Conservation (phyloP, 176 grass and related monocot species). For the Zea luxurians region DNA sequence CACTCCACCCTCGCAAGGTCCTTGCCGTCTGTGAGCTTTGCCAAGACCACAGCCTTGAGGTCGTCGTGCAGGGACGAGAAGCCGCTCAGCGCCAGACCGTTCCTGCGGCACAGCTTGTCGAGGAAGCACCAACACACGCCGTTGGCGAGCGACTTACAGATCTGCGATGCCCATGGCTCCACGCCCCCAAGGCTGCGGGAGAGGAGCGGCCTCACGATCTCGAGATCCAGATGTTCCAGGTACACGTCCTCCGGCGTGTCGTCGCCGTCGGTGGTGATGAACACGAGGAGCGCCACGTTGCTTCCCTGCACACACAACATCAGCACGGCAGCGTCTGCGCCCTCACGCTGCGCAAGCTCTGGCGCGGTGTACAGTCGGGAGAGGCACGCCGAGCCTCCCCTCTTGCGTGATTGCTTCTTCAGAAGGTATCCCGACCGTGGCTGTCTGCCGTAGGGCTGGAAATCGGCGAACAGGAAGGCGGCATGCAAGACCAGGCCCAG, state of each 20-base stretch:
- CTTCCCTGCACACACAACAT: background rate
- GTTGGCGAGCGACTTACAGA: background rate
- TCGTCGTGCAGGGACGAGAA: background rate
- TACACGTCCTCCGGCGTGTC: background rate
- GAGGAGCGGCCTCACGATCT: background rate
- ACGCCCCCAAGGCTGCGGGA: background rate
- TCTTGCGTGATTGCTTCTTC: background rate
- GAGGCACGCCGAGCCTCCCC: background rate
- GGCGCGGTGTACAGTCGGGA: background rate
- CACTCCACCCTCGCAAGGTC: conserved; percentile 1
- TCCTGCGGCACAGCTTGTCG: background rate
- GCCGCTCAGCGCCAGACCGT: background rate
- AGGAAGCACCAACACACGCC: background rate
- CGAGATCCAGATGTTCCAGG: background rate
- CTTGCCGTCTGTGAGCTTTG: background rate
- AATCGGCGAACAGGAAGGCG: background rate
- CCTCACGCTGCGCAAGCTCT: background rate
- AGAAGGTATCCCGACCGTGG: background rate
- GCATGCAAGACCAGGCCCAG: background rate
- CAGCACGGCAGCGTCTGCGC: conserved; percentile 9
- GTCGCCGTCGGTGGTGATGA: background rate
- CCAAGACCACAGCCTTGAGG: background rate
- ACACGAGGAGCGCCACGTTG: background rate
- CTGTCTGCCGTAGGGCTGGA: background rate
- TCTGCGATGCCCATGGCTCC: background rate